A percentile compares a stretch with the other conserved stretches of the same genome.
Conservation (phyloP, 2,329 filamentous ascomycete genomes). For the Botryotinia convoluta region DNA sequence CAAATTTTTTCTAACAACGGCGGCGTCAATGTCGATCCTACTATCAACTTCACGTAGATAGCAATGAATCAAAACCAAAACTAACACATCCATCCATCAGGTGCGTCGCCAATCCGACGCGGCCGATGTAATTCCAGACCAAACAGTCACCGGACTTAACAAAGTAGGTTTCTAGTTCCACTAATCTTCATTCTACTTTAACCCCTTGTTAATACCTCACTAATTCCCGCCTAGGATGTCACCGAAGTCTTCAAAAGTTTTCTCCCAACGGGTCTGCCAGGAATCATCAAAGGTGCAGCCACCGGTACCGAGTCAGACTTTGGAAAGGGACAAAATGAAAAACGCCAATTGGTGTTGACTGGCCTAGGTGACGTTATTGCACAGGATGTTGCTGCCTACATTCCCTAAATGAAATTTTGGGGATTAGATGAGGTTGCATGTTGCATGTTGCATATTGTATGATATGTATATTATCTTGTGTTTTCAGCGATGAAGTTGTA, state of each 20-base stretch:
- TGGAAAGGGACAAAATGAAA: not conserved
- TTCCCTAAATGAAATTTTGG: not conserved
- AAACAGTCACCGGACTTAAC: not conserved
- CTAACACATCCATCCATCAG: constrained; percentile 1
- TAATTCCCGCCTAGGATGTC: too few species aligned
- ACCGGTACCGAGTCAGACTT: not conserved
- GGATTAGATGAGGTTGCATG: not conserved
- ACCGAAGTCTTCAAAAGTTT: not conserved
- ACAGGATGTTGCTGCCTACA: not conserved
- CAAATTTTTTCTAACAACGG: not conserved
- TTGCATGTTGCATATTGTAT: not conserved
- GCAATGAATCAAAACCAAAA: not conserved
- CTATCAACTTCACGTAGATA: not conserved
- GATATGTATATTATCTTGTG: not conserved
- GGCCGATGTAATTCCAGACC: not conserved
- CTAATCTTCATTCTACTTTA: not conserved
- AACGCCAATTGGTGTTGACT: not conserved
- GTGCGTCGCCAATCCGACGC: constrained; percentile 5
- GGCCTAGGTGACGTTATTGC: not conserved
- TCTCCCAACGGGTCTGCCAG: not conserved
- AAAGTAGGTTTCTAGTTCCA: not conserved
- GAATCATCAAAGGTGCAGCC: not conserved
- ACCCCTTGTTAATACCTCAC: not conserved
- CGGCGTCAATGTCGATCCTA: not conserved
- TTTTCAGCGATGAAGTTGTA: not conserved